Conservation (phyloP, 352 stramenopile genomes). For the Phytopythium ostracodes region DNA sequence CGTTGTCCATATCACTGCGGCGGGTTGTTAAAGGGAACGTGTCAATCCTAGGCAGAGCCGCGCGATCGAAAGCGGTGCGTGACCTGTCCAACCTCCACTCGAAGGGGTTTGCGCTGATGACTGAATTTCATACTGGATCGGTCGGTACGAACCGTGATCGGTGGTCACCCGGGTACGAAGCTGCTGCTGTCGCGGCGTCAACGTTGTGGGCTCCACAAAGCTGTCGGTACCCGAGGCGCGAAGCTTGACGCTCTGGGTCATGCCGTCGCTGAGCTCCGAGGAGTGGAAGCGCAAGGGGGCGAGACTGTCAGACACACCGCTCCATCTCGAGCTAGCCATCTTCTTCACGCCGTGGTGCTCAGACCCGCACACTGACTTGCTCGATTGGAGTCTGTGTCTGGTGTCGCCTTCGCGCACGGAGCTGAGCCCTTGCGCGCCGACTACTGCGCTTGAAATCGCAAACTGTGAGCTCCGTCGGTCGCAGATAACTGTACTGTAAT, state of each 20-base stretch:
- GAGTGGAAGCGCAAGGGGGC: neutral
- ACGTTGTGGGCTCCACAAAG: neutral
- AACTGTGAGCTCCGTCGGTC: neutral
- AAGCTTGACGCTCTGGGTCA: neutral
- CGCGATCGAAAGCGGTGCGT: neutral
- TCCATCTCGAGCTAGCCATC: neutral
- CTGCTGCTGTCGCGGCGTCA: neutral
- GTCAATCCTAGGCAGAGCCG: neutral
- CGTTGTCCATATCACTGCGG: no score
- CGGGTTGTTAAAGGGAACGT: neutral
- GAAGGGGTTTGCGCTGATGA: neutral
- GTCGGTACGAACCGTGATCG: no score
- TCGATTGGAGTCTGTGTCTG: no score
- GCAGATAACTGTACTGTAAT: neutral
- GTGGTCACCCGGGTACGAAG: neutral
- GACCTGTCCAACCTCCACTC: neutral
- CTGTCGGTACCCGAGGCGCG: neutral
- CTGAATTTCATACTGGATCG: neutral
- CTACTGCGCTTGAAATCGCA: neutral
- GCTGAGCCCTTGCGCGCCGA: neutral
- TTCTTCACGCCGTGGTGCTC: neutral
- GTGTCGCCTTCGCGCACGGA: no score
- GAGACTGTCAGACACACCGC: neutral
- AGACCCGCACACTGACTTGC: neutral
- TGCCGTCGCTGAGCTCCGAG: neutral